Conservation (phyloP, 2,329 filamentous ascomycete species). For the Bimuria novae-zelandiae region DNA sequence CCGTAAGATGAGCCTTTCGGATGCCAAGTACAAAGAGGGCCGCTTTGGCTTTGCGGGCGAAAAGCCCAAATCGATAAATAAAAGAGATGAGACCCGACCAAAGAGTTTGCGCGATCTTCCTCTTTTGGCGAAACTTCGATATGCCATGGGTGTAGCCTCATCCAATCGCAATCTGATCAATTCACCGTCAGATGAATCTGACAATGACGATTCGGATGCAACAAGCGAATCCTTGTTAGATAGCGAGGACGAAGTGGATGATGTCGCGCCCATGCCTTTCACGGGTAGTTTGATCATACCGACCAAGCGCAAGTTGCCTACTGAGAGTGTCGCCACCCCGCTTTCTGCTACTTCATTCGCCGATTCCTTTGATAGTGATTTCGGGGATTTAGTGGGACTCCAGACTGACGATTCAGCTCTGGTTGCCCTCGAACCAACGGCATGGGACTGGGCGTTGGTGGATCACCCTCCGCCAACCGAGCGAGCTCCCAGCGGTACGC, state of each 20-base stretch:
- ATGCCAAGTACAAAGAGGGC: conserved; percentile 60
- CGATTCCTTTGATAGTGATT: conserved; percentile 39
- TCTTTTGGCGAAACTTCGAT: conserved; percentile 37
- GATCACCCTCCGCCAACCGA: conserved; percentile 34
- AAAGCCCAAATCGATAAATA: conserved; percentile 5
- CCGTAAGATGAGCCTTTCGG: conserved; percentile 52
- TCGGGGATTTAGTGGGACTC: conserved; percentile 28
- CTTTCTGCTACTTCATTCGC: conserved; percentile 42
- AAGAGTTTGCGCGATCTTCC: conserved; percentile 36
- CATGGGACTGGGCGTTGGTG: conserved; percentile 45
- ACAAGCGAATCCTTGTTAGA: conserved; percentile 30
- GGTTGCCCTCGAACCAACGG: conserved; percentile 36
- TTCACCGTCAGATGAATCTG: conserved; percentile 17
- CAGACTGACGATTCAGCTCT: conserved; percentile 37
- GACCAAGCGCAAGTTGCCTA: conserved; percentile 39
- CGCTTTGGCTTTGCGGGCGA: conserved; percentile 44
- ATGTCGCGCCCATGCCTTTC: conserved; percentile 18
- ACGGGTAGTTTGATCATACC: conserved; percentile 27
- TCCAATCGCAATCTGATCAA: conserved; percentile 23
- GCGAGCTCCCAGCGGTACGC: conserved; percentile 19
- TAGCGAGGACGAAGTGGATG: conserved; percentile 29
- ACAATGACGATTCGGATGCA: conserved; percentile 34
- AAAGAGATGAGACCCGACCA: conserved; percentile 12
- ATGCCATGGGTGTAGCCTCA: conserved; percentile 32
- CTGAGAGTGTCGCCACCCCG: conserved; percentile 43